Conservation (phyloP, 192 early-diverging fungal genomes). For the Coemansia sp. region DNA sequence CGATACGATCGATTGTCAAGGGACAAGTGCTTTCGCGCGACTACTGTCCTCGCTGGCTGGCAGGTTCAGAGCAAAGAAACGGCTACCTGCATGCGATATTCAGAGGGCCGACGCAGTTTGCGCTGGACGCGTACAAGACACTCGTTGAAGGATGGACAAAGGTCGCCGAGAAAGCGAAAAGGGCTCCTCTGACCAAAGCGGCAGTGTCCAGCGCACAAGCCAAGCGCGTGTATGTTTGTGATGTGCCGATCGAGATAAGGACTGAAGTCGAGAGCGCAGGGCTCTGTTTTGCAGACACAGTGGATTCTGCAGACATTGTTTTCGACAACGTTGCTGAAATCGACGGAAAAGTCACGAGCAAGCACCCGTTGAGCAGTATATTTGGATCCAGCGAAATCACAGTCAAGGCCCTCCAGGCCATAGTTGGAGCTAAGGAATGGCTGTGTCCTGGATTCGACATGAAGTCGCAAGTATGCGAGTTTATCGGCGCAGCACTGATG, state of each 20-base stretch:
- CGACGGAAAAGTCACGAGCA: constrained; percentile 19
- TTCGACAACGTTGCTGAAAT: constrained; percentile 21
- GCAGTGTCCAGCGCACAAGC: constrained; percentile 9
- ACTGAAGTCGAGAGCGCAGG: constrained; percentile 20
- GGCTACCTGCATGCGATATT: constrained; percentile 60
- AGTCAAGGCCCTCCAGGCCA: constrained; percentile 32
- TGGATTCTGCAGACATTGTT: constrained; percentile 36
- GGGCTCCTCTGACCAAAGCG: constrained; percentile 6
- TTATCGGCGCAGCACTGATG: constrained; percentile 50
- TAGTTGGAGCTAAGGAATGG: constrained; percentile 39
- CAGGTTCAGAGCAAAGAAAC: constrained; percentile 43
- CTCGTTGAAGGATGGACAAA: constrained; percentile 24
- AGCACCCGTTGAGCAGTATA: constrained; percentile 33
- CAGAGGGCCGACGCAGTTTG: constrained; percentile 33
- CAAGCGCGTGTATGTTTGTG: constrained; percentile 29
- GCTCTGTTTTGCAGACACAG: constrained; percentile 7
- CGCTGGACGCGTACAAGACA: constrained; percentile 31
- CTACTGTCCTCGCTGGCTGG: constrained; percentile 60
- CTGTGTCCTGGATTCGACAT: constrained; percentile 37
- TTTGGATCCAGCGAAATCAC: constrained; percentile 32
- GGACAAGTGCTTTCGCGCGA: constrained; percentile 60
- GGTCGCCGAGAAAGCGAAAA: constrained; percentile 14
- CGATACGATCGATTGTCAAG: constrained; percentile 55
- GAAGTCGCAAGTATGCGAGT: constrained; percentile 41
- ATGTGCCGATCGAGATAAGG: constrained; percentile 1